Base-by-base conservation (phyloP, 345 rosid genomes). In the Crucihimalaya himalaica region DNA sequence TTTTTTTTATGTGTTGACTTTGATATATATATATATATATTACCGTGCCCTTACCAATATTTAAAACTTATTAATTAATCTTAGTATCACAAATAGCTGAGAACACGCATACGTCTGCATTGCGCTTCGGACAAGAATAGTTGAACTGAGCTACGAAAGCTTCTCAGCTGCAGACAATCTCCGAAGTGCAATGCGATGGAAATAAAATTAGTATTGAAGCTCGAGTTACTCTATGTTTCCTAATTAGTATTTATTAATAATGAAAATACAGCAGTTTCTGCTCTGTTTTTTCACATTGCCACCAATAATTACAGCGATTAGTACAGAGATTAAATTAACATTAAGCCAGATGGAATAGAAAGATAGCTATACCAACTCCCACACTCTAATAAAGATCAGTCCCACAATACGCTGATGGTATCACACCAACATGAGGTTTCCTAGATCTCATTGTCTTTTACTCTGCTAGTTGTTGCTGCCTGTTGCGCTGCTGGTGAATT, bases 1-100 rank as follows among this genome's bases (percentile, higher is more conserved):
- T 18, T 48, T 37, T 66, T 14, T 51, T 59, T 4, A 68, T 8
- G 63, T 75, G 63, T 59, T 68, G 69, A 68, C 63, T 60, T 68
- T 62, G 2, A 16, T 1, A 9, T 42, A 8, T 42, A n/a, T 68
- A 42, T 1, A 16, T 1, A 9, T 42, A 8, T 42, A n/a, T 15
- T 25, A 62, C 51, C n/a, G 28, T 19, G 16, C 34, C 8, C 51
- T 40, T 61, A 51, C 25, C 25, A 42, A 47, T 14, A 12, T 12
- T 15, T 7, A 28, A 53, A 25, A 25, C 55, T 12, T 6, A 4
- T 8, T 3, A 15, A 14, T 3, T 7, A 23, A 59, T 1, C 14
- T 37, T 3, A 1, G 13, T 1, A 21, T 37, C 48, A 61, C 14
- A 50, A 60, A 39, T 4, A 60, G 66, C 32, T 61, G 66, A 61